phyloP scores from a whole-genome alignment of 495 filamentous ascomycete genomes.

The Tetracladium marchalianum region DNA sequence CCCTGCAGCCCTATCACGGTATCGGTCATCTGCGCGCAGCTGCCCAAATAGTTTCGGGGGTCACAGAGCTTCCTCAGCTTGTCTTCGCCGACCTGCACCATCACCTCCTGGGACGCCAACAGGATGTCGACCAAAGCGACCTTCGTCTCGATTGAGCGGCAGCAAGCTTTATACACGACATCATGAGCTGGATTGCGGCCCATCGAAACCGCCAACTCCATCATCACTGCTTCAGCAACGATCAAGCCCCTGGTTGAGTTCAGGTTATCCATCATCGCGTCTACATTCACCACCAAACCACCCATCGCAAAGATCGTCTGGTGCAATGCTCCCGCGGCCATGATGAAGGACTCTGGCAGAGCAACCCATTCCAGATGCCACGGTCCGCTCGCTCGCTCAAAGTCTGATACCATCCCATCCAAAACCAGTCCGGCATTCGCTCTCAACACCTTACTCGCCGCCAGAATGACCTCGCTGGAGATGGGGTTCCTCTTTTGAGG shows the following conservation, averaged over 20 bases:
- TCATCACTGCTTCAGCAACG: slow-evolving; percentile 48
- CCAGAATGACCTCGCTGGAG: slow-evolving; percentile 40
- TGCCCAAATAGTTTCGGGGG: slow-evolving; percentile 40
- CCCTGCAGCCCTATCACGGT: slow-evolving; percentile 29
- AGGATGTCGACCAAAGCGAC: slow-evolving; percentile 29
- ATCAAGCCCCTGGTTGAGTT: slow-evolving; percentile 37
- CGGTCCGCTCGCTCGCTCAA: slow-evolving; percentile 41
- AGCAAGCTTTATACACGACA: slow-evolving; percentile 43
- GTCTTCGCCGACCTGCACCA: slow-evolving; percentile 25
- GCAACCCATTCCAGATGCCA: slow-evolving; percentile 48
- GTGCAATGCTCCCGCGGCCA: slow-evolving; percentile 36
- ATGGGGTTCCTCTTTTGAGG: slow-evolving; percentile 48
- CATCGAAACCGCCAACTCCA: slow-evolving; percentile 38
- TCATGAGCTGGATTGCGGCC: slow-evolving; percentile 41
- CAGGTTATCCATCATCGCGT: slow-evolving; percentile 37
- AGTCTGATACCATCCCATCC: slow-evolving; percentile 44
- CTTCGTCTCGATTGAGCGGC: slow-evolving; percentile 34
- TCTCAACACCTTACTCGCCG: slow-evolving; percentile 38
- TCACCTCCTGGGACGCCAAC: slow-evolving; percentile 30
- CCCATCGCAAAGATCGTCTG: slow-evolving; percentile 38
- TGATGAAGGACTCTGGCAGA: slow-evolving; percentile 40
- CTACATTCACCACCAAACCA: slow-evolving; percentile 36
- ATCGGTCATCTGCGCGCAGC: slow-evolving; percentile 38
- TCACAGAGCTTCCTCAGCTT: slow-evolving; percentile 34
- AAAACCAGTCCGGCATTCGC: slow-evolving; percentile 39